These are phyloP conservation scores for Phlebiopsis flavidoalba DNA, from an alignment of 768 basidiomycete genomes.

Conservation along the genomic window DNA sequence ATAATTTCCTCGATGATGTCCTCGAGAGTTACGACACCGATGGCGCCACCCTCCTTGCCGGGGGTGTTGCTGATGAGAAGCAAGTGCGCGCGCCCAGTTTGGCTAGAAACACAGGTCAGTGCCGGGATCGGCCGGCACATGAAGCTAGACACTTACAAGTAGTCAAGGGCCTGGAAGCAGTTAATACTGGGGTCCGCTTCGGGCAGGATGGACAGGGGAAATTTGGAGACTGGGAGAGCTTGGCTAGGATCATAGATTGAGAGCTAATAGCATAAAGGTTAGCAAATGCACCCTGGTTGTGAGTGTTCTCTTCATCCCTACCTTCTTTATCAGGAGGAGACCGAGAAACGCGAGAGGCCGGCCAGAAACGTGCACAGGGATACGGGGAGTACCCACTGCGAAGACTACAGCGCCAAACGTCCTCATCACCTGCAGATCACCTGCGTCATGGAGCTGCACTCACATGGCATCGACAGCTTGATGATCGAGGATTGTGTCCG, in stretches of 20 bases:
- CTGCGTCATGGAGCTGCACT: constrained; percentile 14
- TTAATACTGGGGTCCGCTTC: constrained; percentile 88
- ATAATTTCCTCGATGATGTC: constrained; percentile 94
- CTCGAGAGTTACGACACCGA: constrained; percentile 90
- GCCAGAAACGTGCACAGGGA: constrained; percentile 78
- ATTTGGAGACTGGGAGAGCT: constrained; percentile 65
- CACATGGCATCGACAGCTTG: constrained; percentile 73
- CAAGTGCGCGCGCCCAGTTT: constrained; percentile 92
- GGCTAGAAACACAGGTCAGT: constrained; percentile 39
- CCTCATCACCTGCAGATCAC: neutral
- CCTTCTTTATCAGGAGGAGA: constrained; percentile 80
- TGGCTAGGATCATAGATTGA: constrained; percentile 86
- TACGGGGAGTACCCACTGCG: constrained; percentile 87
- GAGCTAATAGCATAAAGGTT: constrained; percentile 46
- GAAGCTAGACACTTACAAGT: constrained; percentile 51
- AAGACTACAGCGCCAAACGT: constrained; percentile 34
- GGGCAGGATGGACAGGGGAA: constrained; percentile 78
- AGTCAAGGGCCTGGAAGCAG: constrained; percentile 92
- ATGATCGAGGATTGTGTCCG: constrained; percentile 78
- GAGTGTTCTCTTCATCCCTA: constrained; percentile 20
- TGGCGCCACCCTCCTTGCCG: constrained; percentile 74
- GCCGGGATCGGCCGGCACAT: neutral
- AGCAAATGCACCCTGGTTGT: neutral
- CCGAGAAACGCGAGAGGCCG: constrained; percentile 72
- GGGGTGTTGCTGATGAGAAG: constrained; percentile 82